These are phyloP conservation scores for Avena atlantica DNA, from an alignment of 176 grass and related monocot species.

Conservation along the genomic window DNA sequence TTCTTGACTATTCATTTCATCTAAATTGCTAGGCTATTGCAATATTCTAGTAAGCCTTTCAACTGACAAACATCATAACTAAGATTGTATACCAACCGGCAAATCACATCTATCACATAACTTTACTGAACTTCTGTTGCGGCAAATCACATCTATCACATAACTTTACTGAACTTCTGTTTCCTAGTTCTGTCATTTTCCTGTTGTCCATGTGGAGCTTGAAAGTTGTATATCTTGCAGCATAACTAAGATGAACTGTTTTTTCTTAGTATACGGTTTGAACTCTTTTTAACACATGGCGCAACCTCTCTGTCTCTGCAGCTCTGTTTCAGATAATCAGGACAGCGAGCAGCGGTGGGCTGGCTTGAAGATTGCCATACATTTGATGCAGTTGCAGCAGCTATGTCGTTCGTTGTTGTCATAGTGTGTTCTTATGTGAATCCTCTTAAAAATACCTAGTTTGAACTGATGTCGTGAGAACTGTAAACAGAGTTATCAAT, in stretches of 20 bases:
- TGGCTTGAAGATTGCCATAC: slow-evolving; percentile 45
- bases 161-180: neutral
- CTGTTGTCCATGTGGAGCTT: neutral
- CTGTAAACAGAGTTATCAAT: slow-evolving; percentile 32
- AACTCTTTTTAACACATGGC: neutral
- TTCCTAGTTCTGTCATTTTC: neutral
- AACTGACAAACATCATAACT: neutral
- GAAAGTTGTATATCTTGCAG: neutral
- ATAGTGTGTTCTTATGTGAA: slow-evolving; percentile 12
- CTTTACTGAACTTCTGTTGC: neutral
- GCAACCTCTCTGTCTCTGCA: slow-evolving; percentile 16
- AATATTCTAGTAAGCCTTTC: neutral
- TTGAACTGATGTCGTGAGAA: slow-evolving; percentile 14
- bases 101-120: neutral
- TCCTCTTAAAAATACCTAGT: slow-evolving; percentile 1
- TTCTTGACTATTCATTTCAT: slow-evolving; percentile 7
- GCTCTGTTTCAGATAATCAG: slow-evolving; percentile 74
- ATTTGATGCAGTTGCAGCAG: slow-evolving; percentile 40
- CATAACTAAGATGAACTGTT: neutral
- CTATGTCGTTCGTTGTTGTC: slow-evolving; percentile 11
- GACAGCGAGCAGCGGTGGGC: slow-evolving; percentile 53
- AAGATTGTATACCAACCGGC: neutral
- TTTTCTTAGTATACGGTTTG: too few relatives aligned
- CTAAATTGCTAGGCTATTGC: neutral
- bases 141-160: neutral